A percentile compares a stretch with the other conserved stretches of the same genome.
Conservation (phyloP, 106 monocot species). For the Xerophyta viscosa region DNA sequence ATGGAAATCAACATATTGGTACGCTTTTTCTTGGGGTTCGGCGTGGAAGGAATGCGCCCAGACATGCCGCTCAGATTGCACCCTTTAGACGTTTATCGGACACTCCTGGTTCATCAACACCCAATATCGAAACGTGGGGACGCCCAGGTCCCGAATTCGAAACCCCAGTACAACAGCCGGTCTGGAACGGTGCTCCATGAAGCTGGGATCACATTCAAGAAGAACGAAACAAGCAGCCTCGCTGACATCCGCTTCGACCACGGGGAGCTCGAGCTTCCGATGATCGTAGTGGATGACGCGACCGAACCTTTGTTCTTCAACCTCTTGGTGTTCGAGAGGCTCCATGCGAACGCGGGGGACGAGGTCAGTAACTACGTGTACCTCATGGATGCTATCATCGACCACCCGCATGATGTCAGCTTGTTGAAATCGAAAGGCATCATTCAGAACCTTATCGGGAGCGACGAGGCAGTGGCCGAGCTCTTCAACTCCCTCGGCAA, state of each 20-base stretch:
- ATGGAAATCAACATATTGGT: conserved; percentile 62
- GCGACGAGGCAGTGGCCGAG: conserved; percentile 85
- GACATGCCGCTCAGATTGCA: conserved; percentile 39
- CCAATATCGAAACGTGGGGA: neutral
- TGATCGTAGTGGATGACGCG: conserved; percentile 52
- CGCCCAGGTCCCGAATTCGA: neutral
- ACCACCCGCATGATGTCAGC: conserved; percentile 68
- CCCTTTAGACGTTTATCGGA: conserved; percentile 62
- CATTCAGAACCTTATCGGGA: conserved; percentile 72
- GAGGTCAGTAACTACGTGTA: conserved; percentile 79
- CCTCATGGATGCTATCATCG: conserved; percentile 97
- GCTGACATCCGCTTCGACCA: conserved; percentile 56
- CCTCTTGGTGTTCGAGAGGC: conserved; percentile 87
- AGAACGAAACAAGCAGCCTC: conserved; percentile 41
- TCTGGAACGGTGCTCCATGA: conserved; percentile 69
- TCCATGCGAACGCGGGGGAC: conserved; percentile 62
- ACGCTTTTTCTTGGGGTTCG: conserved; percentile 30
- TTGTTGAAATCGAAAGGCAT: conserved; percentile 52
- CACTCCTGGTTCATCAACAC: conserved; percentile 40
- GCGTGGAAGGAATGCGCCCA: conserved; percentile 1
- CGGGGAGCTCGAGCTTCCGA: conserved; percentile 55
- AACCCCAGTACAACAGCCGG: conserved; percentile 33
- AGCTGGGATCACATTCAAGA: conserved; percentile 58
- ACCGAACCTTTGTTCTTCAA: conserved; percentile 64
- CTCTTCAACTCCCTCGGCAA: conserved; percentile 66